Percentiles rank a stretch among this genome's conserved stretches.
Evolutionary conservation across 2,329 filamentous ascomycete genomes (phyloP).

Genomic region (Aspergillus nomiae): DNA sequence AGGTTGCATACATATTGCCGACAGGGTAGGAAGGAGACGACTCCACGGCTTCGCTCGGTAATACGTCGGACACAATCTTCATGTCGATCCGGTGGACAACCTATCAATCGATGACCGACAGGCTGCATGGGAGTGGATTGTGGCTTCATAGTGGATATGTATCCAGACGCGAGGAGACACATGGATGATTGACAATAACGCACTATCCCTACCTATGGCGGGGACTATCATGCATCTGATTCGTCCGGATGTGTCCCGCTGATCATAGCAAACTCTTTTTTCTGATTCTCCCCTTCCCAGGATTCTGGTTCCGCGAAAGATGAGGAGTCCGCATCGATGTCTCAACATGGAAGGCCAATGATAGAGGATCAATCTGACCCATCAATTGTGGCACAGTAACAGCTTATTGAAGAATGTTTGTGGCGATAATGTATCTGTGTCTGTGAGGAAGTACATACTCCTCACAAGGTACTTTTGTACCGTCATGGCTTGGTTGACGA

Average conservation of each 20-base stretch:
- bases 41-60: conserved; percentile 1
- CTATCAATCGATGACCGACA: conserved; percentile 1
- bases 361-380: conserved; percentile 1
- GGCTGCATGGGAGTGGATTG: neutral
- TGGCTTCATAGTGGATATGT: neutral
- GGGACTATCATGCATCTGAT: neutral
- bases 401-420: neutral
- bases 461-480: conserved; percentile 1
- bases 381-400: neutral
- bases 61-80: neutral
- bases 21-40: neutral
- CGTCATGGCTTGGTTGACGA: neutral
- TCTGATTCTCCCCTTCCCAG: neutral
- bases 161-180: conserved; percentile 2
- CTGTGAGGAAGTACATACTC: neutral
- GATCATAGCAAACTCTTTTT: neutral
- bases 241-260: conserved; percentile 1
- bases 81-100: neutral
- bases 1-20: neutral
- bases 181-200: conserved; percentile 3
- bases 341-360: neutral
- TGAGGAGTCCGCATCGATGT: neutral
- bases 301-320: conserved; percentile 1
- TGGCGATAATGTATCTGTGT: neutral
- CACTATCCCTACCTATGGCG: conserved; percentile 5